Conservation (phyloP, 129 eudicot genomes). For the Logfia minima region DNA sequence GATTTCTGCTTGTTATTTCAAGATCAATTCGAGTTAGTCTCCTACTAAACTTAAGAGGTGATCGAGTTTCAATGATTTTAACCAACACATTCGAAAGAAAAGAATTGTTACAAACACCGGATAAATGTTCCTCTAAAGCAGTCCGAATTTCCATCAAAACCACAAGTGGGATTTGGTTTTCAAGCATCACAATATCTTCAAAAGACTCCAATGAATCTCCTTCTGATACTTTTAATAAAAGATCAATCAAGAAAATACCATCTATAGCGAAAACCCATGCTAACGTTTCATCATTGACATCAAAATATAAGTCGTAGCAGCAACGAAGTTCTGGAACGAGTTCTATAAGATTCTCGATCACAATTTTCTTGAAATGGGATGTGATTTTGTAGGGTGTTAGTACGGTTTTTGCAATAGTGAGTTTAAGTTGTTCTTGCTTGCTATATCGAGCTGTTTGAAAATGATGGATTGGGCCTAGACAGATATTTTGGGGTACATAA, state of each 20-base stretch:
- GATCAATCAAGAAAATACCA: constrained; percentile 46
- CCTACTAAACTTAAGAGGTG: constrained; percentile 36
- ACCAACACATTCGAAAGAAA: constrained; percentile 15
- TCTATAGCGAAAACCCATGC: constrained; percentile 56
- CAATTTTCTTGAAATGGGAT: constrained; percentile 12
- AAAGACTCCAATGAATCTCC: constrained; percentile 22
- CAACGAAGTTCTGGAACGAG: constrained; percentile 38
- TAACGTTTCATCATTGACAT: constrained; percentile 29
- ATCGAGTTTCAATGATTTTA: constrained; percentile 24
- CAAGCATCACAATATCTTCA: constrained; percentile 40
- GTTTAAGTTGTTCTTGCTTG: constrained; percentile 36
- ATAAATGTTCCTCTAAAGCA: constrained; percentile 32
- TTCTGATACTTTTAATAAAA: constrained; percentile 19
- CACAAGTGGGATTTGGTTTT: constrained; percentile 48
- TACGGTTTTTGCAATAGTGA: constrained; percentile 17
- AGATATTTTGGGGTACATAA: constrained; percentile 36
- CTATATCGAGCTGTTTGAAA: constrained; percentile 22
- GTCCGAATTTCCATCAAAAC: constrained; percentile 29
- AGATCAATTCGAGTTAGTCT: constrained; percentile 31
- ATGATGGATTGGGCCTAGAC: constrained; percentile 55
- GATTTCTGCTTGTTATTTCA: constrained; percentile 15
- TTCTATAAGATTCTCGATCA: constrained; percentile 33
- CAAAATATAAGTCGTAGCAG: constrained; percentile 43
- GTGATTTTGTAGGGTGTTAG: constrained; percentile 36
- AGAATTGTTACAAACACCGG: constrained; percentile 32